Evolutionary conservation across 352 stramenopile genomes (phyloP), one percentile per base, ranked within the genome.

Genomic region (Phytophthora constricta): DNA sequence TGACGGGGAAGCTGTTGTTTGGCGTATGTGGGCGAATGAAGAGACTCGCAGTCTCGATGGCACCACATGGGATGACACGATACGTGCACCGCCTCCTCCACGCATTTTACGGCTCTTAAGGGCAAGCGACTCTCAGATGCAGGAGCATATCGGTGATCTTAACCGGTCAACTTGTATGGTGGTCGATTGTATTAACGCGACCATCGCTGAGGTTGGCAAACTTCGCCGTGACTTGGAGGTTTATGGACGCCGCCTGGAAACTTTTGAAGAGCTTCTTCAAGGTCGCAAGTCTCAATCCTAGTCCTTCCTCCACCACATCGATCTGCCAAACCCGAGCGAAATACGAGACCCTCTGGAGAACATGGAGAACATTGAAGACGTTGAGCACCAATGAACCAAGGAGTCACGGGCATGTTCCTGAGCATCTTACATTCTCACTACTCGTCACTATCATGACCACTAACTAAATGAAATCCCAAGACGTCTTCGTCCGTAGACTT

Each of bases 11-110:
- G n/a, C n/a, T n/a, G n/a, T n/a, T n/a, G 45, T 61, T 8, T 74
- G 65, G 58, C 46, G 65, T 20, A 70, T 74, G 65, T 74, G 53
- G 65, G 49, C 37, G 13, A 55, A 62, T 16, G 17, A 58, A 42
- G 57, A 65, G 11, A 61, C 59, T 1, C 31, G 46, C 16, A 69
- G 33, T 14, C 33, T 56, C 10, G 41, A 69, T 56, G 33, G 52
- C 33, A 56, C 52, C 26, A 50, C 41, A 2, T 64, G 62, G 48
- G 54, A 65, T 20, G 53, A 31, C 25, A 14, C 20, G 19, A 64
- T 60, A 33, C 16, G 8, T 1, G 17, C 49, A 33, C 45, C 57
- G 17, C 58, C 59, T n/a, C 47, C 58, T 26, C 5, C 9, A 20
- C 19, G 47, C 13, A 58, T 69, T 20, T 17, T 61, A 2, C 0